These are phyloP conservation scores for Hebeloma cylindrosporum DNA, from an alignment of 768 basidiomycete species.

Conservation along the genomic window DNA sequence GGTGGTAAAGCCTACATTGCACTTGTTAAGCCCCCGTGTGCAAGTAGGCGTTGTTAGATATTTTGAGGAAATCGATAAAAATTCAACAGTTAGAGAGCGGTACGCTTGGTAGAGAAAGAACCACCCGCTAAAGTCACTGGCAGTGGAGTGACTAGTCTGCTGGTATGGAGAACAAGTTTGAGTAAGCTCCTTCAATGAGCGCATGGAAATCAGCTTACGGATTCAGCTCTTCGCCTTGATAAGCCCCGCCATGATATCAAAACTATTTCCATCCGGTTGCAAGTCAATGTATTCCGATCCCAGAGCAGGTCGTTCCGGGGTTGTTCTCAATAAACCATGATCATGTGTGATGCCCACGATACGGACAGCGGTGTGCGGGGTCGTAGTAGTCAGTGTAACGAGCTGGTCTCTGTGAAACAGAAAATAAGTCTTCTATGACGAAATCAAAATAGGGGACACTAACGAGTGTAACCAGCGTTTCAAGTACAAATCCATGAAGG, in stretches of 20 bases:
- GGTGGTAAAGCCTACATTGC: too few species aligned
- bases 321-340: conserved; percentile 82
- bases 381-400: conserved; percentile 78
- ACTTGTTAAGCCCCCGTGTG: too few species aligned
- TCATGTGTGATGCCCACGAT: conserved; percentile 87
- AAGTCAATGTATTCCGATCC: conserved; percentile 72
- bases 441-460: conserved; percentile 31
- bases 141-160: too few species aligned
- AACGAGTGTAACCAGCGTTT: conserved; percentile 90
- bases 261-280: conserved; percentile 96
- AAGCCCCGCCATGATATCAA: conserved; percentile 89
- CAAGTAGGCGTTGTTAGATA: too few species aligned
- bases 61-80: too few species aligned
- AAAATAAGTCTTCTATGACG: neutral
- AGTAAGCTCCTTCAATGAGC: too few species aligned
- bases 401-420: conserved; percentile 62
- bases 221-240: conserved; percentile 56
- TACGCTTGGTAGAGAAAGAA: too few species aligned
- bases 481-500: conserved; percentile 80
- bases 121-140: too few species aligned
- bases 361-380: conserved; percentile 67
- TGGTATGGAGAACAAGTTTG: too few species aligned
- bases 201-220: neutral
- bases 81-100: too few species aligned
- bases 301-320: conserved; percentile 52